Conservation (phyloP, 495 filamentous ascomycete genomes). For the Xylaria cubensis region DNA sequence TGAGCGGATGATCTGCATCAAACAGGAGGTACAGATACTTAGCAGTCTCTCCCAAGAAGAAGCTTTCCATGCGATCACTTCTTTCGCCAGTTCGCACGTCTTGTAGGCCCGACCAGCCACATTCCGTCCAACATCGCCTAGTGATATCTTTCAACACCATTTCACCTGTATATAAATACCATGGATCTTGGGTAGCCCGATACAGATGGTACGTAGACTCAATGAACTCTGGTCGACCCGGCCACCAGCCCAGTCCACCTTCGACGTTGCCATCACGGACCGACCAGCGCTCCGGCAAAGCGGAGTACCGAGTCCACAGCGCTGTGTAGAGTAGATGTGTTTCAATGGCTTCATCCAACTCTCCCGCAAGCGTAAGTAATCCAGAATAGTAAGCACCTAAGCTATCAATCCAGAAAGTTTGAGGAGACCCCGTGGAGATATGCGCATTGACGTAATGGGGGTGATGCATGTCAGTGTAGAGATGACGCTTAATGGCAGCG, state of each 20-base stretch:
- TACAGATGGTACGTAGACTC: constrained; percentile 95
- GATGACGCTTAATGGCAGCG: constrained; percentile 82
- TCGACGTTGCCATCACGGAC: constrained; percentile 85
- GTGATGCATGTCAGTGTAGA: constrained; percentile 75
- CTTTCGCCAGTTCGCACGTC: constrained; percentile 89
- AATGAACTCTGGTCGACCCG: constrained; percentile 92
- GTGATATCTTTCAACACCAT: constrained; percentile 92
- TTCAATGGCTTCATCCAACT: constrained; percentile 87
- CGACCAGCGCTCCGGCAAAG: constrained; percentile 93
- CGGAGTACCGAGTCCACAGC: constrained; percentile 91
- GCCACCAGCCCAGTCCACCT: constrained; percentile 90
- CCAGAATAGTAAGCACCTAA: constrained; percentile 95
- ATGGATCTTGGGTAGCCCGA: constrained; percentile 90
- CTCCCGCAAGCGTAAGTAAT: constrained; percentile 82
- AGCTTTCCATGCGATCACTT: constrained; percentile 98
- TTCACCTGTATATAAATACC: constrained; percentile 94
- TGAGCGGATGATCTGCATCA: constrained; percentile 83
- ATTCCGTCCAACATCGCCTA: constrained; percentile 88
- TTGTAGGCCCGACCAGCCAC: constrained; percentile 95
- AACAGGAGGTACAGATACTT: constrained; percentile 95
- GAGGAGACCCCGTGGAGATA: constrained; percentile 76
- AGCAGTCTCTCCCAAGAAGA: constrained; percentile 94
- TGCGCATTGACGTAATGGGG: constrained; percentile 93
- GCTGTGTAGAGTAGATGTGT: constrained; percentile 89
- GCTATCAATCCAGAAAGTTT: constrained; percentile 93